Base-by-base conservation (phyloP, 371 early-diverging fungal genomes). In the Blastocladiella emersonii region DNA sequence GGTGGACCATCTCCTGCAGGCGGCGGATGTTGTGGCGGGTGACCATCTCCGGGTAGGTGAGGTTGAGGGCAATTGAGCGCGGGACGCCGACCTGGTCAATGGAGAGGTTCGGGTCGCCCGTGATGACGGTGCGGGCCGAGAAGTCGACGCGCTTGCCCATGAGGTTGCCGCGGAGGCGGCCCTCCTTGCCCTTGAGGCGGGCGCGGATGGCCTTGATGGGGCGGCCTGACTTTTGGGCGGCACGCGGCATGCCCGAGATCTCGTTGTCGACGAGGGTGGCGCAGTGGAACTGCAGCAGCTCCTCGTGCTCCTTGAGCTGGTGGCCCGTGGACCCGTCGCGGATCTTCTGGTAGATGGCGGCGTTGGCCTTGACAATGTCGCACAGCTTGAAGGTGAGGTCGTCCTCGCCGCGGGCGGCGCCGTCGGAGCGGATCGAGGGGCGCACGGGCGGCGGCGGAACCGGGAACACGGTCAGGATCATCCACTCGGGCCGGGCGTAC, bases 71-170 rank as follows among this genome's bases (percentile, higher is more conserved):
- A 74, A 99, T 96, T 70, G 88, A 87, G 61, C 91, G 84, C 19
- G 99, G 99, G 7, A 99, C 99, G 63, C 99, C 99, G 56, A 99
- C 98, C 78, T 99, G 91, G 73, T 98, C 97, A 57, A 98, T 82
- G 32, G 88, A 86, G 63, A 99, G 78, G 74, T 98, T 98, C 48
- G 99, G 97, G 75, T 99, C 99, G 64, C 98, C 98, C 4, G 99
- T 97, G 75, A 99, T 99, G 63, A 99, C 99, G 6, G 98, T 97
- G 73, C 99, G 90, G 10, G 99, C 99, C 55, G 95, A 95, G 74
- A 99, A 99, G 76, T 99, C 99, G 0, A 99, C 99, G 78, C 99
- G 92, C 75, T 99, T 99, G 60, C 99, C 99, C 99, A 99, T 99
- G 69, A 99, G 76, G 74, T 99, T 99, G 60, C 98, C 98, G 76